A percentile compares a stretch with the other conserved stretches of the same genome.
These are phyloP conservation scores for Pseudocercospora musae DNA, from an alignment of 2,329 filamentous ascomycete species.

Conservation along the genomic window DNA sequence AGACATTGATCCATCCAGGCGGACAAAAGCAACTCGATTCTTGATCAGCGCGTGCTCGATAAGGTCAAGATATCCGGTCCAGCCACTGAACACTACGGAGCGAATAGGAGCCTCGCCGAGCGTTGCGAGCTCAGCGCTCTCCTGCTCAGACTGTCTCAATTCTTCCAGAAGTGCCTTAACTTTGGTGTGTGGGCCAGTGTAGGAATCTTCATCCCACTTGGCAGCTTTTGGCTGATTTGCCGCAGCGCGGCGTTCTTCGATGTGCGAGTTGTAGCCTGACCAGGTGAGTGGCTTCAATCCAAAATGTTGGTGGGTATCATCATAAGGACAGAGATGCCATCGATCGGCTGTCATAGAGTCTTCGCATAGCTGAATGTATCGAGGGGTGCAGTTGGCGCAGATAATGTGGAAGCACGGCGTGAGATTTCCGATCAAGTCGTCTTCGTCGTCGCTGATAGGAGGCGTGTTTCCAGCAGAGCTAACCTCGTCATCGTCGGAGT, in stretches of 20 bases:
- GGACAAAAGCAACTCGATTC: slow-evolving; percentile 64
- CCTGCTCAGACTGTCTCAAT: slow-evolving; percentile 61
- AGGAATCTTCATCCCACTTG: slow-evolving; percentile 61
- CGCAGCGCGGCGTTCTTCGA: slow-evolving; percentile 52
- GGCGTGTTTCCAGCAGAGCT: slow-evolving; percentile 15
- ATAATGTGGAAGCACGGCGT: slow-evolving; percentile 84
- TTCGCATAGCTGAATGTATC: slow-evolving; percentile 48
- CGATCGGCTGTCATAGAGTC: slow-evolving; percentile 40
- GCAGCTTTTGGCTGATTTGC: slow-evolving; percentile 41
- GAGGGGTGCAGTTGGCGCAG: slow-evolving; percentile 68
- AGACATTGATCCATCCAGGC: slow-evolving; percentile 89
- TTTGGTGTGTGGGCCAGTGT: slow-evolving; percentile 87
- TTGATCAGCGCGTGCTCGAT: slow-evolving; percentile 77
- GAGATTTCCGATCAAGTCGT: slow-evolving; percentile 68
- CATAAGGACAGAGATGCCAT: slow-evolving; percentile 64
- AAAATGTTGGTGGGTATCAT: slow-evolving; percentile 61
- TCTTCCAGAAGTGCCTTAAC: slow-evolving; percentile 77
- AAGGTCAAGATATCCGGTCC: slow-evolving; percentile 91
- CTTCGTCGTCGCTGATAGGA: slow-evolving; percentile 46
- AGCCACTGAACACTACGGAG: slow-evolving; percentile 88
- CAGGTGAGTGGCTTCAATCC: slow-evolving; percentile 67
- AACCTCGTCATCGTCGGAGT: slow-evolving; percentile 42
- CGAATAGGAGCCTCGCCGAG: slow-evolving; percentile 66
- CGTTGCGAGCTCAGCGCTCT: slow-evolving; percentile 58
- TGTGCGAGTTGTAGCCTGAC: slow-evolving; percentile 47